Evolutionary conservation across 306 rosid genomes (phyloP).

Genomic region (Prunus salicina): DNA sequence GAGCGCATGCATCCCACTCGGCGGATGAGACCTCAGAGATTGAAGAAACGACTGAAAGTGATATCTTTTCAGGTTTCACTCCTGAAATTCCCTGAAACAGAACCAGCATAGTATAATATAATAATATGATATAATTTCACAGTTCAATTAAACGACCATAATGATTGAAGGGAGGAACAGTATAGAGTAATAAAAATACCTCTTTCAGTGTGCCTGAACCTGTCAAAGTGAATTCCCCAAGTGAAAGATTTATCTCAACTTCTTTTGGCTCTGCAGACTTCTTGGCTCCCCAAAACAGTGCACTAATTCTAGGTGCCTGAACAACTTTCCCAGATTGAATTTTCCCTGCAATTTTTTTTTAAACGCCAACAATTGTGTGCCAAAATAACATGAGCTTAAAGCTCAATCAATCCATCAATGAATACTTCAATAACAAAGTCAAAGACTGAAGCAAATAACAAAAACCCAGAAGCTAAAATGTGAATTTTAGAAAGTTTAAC

Average conservation of each 20-base stretch:
- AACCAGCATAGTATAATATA: not conserved
- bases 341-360: conserved; percentile 30
- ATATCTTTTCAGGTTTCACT: conserved; percentile 38
- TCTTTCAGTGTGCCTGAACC: conserved; percentile 26
- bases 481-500: not conserved
- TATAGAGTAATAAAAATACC: conserved; percentile 19
- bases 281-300: conserved; percentile 65
- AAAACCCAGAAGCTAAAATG: not conserved
- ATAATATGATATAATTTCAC: not conserved
- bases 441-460: not conserved
- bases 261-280: conserved; percentile 37
- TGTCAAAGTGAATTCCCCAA: conserved; percentile 47
- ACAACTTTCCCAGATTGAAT: conserved; percentile 20
- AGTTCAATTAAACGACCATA: not conserved
- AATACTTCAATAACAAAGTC: not conserved
- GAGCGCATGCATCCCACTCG: conserved; percentile 85
- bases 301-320: conserved; percentile 36
- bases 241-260: conserved; percentile 28
- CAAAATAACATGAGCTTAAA: not conserved
- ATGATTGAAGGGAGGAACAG: not conserved
- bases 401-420: not conserved
- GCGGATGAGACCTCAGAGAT: conserved; percentile 63
- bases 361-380: not conserved
- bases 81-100: conserved; percentile 31
- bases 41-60: conserved; percentile 60